Percentiles rank a stretch among this genome's conserved stretches.
These are phyloP conservation scores for Cenococcum geophilum DNA, from an alignment of 495 filamentous ascomycete species.

Conservation along the genomic window DNA sequence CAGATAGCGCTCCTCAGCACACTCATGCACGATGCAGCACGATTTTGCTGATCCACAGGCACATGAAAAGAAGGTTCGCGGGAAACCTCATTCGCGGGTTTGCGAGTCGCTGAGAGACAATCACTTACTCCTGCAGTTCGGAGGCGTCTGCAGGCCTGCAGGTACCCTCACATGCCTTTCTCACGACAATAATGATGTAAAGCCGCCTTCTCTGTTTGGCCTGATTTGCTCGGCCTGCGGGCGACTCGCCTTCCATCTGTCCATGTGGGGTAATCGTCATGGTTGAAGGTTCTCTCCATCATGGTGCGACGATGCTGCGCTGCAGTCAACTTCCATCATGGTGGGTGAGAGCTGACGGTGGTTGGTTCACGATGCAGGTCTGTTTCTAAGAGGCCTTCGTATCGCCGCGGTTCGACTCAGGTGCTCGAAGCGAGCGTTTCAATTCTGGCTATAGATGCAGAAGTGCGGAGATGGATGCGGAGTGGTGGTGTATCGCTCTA, in stretches of 20 bases:
- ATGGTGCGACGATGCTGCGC: conserved; percentile 1
- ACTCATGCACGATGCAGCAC: neutral
- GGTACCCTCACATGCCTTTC: conserved; percentile 1
- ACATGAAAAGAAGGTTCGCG: neutral
- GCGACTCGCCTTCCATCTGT: conserved; percentile 1
- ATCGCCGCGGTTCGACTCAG: neutral
- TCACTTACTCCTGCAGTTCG: neutral
- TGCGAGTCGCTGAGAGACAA: neutral
- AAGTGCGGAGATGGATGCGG: neutral
- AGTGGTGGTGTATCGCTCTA: neutral
- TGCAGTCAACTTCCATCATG: neutral
- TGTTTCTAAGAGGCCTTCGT: neutral
- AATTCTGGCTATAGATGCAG: neutral
- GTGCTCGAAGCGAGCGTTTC: conserved; percentile 1
- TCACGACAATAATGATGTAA: neutral
- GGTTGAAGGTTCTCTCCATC: neutral
- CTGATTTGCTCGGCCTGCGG: conserved; percentile 8
- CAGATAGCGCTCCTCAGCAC: too few relatives aligned
- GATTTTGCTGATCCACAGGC: neutral
- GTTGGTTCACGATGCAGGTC: neutral
- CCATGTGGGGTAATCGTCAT: conserved; percentile 8
- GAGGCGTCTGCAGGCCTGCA: neutral
- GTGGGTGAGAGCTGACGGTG: conserved; percentile 1
- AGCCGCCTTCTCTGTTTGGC: neutral
- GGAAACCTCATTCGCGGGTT: neutral